These are phyloP conservation scores for Crithidia bombi DNA, from an alignment of 208 protist species.

Conservation along the genomic window DNA sequence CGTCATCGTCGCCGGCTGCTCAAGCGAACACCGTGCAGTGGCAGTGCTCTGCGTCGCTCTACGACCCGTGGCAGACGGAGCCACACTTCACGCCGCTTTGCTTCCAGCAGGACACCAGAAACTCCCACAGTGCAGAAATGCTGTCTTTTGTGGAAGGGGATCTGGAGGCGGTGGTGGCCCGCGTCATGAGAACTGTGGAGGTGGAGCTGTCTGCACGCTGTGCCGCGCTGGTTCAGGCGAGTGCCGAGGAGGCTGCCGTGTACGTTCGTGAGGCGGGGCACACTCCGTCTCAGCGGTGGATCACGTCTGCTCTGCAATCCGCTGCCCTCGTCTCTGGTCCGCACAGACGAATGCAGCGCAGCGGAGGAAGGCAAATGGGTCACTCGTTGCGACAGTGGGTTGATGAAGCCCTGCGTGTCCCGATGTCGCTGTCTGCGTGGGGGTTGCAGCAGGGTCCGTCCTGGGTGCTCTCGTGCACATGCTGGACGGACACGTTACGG, in stretches of 20 bases:
- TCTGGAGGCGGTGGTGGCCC: neutral
- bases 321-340: neutral
- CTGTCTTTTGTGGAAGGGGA: slow-evolving; percentile 1
- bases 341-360: too few relatives aligned
- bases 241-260: slow-evolving; percentile 1
- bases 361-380: too few relatives aligned
- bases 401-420: too few relatives aligned
- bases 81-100: slow-evolving; percentile 3
- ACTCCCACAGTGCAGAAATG: neutral
- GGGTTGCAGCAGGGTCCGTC: neutral
- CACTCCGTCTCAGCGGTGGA: neutral
- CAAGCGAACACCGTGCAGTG: slow-evolving; percentile 3
- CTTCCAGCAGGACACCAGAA: neutral
- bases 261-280: neutral
- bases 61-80: slow-evolving; percentile 26
- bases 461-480: slow-evolving; percentile 1
- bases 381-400: neutral
- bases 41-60: slow-evolving; percentile 22
- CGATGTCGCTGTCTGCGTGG: too few relatives aligned
- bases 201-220: slow-evolving; percentile 3
- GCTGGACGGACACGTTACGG: neutral
- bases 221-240: slow-evolving; percentile 1
- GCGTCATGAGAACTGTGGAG: slow-evolving; percentile 2
- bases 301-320: neutral
- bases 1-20: neutral